Percentiles rank a stretch among this genome's conserved stretches.
Conservation (phyloP, 2,329 filamentous ascomycete genomes). For the Neopestalotiopsis clavispora region DNA sequence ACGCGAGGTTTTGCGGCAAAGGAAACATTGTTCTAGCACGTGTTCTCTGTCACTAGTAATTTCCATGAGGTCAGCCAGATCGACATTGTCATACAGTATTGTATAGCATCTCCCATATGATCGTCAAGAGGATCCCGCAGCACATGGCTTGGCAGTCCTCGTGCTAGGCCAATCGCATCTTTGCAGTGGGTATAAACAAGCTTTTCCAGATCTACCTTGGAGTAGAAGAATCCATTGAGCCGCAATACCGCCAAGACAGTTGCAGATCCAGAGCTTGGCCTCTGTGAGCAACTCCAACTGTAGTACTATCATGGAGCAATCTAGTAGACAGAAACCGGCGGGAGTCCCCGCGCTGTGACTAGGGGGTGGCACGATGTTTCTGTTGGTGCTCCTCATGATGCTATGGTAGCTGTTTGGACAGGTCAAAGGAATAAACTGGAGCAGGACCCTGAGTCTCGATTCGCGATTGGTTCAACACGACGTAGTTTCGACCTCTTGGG, state of each 20-base stretch:
- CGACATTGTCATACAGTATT: background rate
- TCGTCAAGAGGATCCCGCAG: background rate
- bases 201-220: background rate
- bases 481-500: background rate
- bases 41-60: background rate
- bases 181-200: background rate
- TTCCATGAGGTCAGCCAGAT: background rate
- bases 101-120: background rate
- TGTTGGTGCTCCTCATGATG: background rate
- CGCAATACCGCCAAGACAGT: slow-evolving; percentile 5
- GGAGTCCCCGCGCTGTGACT: background rate
- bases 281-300: background rate
- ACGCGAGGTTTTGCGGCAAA: background rate
- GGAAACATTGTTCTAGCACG: slow-evolving; percentile 13
- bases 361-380: slow-evolving; percentile 2
- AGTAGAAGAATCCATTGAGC: background rate
- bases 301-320: background rate
- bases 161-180: slow-evolving; percentile 16
- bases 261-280: background rate
- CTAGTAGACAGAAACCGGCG: background rate
- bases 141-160: background rate
- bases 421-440: slow-evolving; percentile 4
- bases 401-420: background rate
- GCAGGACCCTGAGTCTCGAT: background rate
- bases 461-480: slow-evolving; percentile 15